These are phyloP conservation scores for Scopulariopsis brevicaulis DNA, from an alignment of 2,329 filamentous ascomycete genomes.

Conservation along the genomic window DNA sequence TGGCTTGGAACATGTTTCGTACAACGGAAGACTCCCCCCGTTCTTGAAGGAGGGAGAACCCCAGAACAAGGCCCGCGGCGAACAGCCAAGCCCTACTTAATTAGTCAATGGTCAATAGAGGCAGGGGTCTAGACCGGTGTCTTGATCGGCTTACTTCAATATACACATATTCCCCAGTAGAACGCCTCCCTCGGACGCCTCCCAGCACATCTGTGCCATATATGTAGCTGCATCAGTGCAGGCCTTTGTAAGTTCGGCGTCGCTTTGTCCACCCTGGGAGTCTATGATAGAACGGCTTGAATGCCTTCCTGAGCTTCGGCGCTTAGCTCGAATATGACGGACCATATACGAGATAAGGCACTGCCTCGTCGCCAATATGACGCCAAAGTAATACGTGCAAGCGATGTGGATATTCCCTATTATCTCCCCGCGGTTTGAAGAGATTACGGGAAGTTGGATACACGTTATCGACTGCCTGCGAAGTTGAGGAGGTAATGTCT, in stretches of 20 bases:
- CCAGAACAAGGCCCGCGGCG: conserved; percentile 8
- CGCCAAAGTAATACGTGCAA: conserved; percentile 9
- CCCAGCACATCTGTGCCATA: conserved; percentile 34
- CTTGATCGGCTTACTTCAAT: conserved; percentile 27
- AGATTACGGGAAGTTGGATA: not conserved
- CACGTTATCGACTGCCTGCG: not conserved
- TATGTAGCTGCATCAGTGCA: conserved; percentile 36
- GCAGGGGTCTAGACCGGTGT: not conserved
- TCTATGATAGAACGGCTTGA: not conserved
- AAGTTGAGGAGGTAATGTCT: not conserved
- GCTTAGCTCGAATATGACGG: conserved; percentile 8
- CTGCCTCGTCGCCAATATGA: conserved; percentile 9
- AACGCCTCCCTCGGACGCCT: conserved; percentile 24
- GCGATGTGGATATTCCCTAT: conserved; percentile 8
- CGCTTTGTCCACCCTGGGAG: conserved; percentile 10
- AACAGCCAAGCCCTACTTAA: conserved; percentile 8
- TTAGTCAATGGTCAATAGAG: not conserved
- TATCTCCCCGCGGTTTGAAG: conserved; percentile 1
- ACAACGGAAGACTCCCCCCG: not conserved
- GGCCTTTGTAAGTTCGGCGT: conserved; percentile 23
- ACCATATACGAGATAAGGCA: conserved; percentile 9
- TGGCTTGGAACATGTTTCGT: conserved; percentile 30
- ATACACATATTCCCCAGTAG: conserved; percentile 37
- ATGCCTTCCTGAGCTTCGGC: not conserved
- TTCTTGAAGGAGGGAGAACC: conserved; percentile 8